phyloP scores from a whole-genome alignment of 2,329 filamentous ascomycete genomes.

The Aureobasidium sp. region DNA sequence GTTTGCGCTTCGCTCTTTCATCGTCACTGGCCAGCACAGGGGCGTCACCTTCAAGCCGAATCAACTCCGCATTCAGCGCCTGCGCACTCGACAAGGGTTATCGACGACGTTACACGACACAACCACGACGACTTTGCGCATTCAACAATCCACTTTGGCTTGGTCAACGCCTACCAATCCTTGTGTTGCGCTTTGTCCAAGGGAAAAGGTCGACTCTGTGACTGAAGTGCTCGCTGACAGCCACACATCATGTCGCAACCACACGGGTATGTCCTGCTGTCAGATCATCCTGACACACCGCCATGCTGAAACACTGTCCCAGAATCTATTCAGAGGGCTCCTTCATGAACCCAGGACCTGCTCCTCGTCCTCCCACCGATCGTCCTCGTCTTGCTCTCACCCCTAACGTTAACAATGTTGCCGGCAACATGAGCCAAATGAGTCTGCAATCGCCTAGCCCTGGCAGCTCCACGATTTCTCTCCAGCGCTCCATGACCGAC shows the following conservation, averaged over 20 bases:
- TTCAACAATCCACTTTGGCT: neutral
- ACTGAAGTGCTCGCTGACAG: neutral
- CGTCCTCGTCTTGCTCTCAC: constrained; percentile 68
- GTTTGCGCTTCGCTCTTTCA: neutral
- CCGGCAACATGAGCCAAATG: constrained; percentile 71
- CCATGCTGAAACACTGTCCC: constrained; percentile 9
- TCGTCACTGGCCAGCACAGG: neutral
- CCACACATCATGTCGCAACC: constrained; percentile 11
- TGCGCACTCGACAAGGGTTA: neutral
- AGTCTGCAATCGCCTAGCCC: constrained; percentile 57
- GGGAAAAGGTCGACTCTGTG: neutral
- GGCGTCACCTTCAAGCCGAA: neutral
- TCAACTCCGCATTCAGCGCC: constrained; percentile 1
- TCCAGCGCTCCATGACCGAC: constrained; percentile 36
- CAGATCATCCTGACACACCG: neutral
- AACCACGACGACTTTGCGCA: neutral
- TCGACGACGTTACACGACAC: constrained; percentile 8
- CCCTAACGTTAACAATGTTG: constrained; percentile 62
- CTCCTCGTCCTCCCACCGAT: constrained; percentile 80
- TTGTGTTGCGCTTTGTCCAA: neutral
- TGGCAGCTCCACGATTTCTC: constrained; percentile 31
- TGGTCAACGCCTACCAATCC: constrained; percentile 1
- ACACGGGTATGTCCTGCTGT: constrained; percentile 9
- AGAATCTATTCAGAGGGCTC: constrained; percentile 57
- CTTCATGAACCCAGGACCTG: constrained; percentile 96